These are phyloP conservation scores for Lachnellula subtilissima DNA, from an alignment of 2,329 filamentous ascomycete species.

Conservation along the genomic window DNA sequence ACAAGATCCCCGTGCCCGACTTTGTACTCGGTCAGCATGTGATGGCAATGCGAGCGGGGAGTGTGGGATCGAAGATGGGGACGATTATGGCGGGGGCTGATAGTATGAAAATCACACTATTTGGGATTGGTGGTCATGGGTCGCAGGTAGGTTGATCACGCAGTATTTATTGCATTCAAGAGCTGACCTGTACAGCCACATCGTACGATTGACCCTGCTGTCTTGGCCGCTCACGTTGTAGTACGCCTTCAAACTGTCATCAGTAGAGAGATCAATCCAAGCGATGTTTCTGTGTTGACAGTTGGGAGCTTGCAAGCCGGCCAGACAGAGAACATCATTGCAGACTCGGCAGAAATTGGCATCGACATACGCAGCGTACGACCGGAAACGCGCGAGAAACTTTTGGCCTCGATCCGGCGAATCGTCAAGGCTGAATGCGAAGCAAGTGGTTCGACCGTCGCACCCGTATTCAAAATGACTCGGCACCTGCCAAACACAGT, in stretches of 20 bases:
- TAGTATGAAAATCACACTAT: slow-evolving; percentile 34
- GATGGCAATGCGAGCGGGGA: slow-evolving; percentile 35
- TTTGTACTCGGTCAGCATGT: slow-evolving; percentile 52
- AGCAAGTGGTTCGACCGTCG: slow-evolving; percentile 40
- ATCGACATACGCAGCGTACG: slow-evolving; percentile 39
- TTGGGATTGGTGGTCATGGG: slow-evolving; percentile 42
- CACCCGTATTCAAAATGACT: slow-evolving; percentile 16
- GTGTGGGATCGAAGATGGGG: slow-evolving; percentile 32
- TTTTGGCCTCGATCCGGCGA: slow-evolving; percentile 36
- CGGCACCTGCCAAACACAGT: slow-evolving; percentile 20
- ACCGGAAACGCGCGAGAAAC: slow-evolving; percentile 29
- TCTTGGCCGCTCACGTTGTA: slow-evolving; percentile 40
- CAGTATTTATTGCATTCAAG: background rate
- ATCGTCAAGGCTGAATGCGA: slow-evolving; percentile 48
- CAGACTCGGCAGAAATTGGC: slow-evolving; percentile 36
- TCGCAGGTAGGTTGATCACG: background rate
- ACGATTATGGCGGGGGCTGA: slow-evolving; percentile 34
- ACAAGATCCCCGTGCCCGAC: slow-evolving; percentile 49
- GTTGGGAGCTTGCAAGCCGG: slow-evolving; percentile 42
- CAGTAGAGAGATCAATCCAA: slow-evolving; percentile 35
- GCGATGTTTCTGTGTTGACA: slow-evolving; percentile 41
- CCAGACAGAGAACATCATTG: slow-evolving; percentile 41
- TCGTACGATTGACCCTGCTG: slow-evolving; percentile 41
- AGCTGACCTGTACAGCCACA: slow-evolving; percentile 33
- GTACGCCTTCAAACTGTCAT: slow-evolving; percentile 38